Conservation (phyloP, 2,329 filamentous ascomycete genomes). For the Colletotrichum magnum region DNA sequence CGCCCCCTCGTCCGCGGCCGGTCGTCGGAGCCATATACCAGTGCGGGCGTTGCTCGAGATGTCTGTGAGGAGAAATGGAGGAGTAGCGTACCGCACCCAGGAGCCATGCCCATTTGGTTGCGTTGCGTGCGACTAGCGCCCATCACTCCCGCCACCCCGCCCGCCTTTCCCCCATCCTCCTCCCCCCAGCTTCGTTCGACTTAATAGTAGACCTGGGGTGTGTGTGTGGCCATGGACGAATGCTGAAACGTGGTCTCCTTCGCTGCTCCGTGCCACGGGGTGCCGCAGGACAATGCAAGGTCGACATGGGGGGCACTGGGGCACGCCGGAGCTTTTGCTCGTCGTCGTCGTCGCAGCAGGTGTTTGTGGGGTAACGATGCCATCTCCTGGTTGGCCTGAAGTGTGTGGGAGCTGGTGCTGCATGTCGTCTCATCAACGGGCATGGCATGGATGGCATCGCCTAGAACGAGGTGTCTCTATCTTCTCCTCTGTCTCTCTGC, state of each 20-base stretch:
- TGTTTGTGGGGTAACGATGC: constrained; percentile 32
- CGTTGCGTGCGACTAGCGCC: constrained; percentile 12
- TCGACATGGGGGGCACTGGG: not conserved
- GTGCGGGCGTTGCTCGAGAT: not conserved
- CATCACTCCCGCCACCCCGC: constrained; percentile 12
- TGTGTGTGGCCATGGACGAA: constrained; percentile 9
- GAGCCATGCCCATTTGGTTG: not conserved
- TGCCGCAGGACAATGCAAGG: constrained; percentile 17
- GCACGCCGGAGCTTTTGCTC: constrained; percentile 4
- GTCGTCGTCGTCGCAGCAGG: constrained; percentile 27
- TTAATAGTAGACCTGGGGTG: constrained; percentile 5
- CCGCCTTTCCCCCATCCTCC: constrained; percentile 23
- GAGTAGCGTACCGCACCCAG: not conserved
- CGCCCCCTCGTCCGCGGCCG: not conserved
- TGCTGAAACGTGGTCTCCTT: constrained; percentile 33
- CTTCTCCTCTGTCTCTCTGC: no score
- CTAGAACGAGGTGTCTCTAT: not conserved
- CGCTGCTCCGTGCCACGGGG: constrained; percentile 25
- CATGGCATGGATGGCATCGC: constrained; percentile 15
- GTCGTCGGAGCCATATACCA: not conserved
- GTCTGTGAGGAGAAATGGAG: constrained; percentile 5
- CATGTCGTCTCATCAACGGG: constrained; percentile 39
- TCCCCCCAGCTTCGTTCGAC: no score
- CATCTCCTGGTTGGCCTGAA: constrained; percentile 20
- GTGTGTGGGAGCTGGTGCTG: not conserved